A percentile compares a stretch with the other conserved stretches of the same genome.
Evolutionary conservation across 176 grass and related monocot species (phyloP).

Genomic region (Coix lacrymajobi): DNA sequence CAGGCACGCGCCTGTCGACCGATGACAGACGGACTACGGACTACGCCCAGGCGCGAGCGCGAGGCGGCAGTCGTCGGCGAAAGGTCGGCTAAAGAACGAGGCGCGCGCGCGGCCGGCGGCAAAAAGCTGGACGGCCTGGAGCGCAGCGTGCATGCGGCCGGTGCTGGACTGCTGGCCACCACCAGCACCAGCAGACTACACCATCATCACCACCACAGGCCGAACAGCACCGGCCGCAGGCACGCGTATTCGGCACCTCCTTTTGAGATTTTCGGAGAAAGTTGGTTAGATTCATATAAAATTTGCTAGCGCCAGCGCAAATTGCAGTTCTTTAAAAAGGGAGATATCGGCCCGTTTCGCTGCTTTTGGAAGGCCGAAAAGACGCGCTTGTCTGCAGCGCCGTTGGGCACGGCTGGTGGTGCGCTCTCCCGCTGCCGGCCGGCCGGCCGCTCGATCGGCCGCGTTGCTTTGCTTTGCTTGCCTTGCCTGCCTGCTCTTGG

Average conservation of each 20-base stretch:
- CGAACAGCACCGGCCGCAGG: background rate
- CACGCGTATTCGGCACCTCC: slow-evolving; percentile 19
- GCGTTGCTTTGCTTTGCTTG: background rate
- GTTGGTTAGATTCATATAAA: background rate
- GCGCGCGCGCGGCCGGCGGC: slow-evolving; percentile 1
- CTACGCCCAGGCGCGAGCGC: background rate
- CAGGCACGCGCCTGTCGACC: background rate
- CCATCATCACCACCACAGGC: slow-evolving; percentile 9
- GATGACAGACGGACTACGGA: background rate
- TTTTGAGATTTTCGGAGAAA: slow-evolving; percentile 20
- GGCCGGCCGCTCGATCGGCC: background rate
- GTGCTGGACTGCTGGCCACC: slow-evolving; percentile 13
- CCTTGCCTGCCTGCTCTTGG: background rate
- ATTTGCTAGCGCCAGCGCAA: background rate
- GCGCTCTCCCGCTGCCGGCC: background rate
- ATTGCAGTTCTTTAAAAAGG: background rate
- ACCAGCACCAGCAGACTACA: background rate
- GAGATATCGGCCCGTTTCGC: background rate
- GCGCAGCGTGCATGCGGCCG: slow-evolving; percentile 34
- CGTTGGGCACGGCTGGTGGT: background rate
- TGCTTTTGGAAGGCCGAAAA: slow-evolving; percentile 40
- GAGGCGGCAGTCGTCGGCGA: background rate
- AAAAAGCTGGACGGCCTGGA: slow-evolving; percentile 42
- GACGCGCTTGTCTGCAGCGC: slow-evolving; percentile 25
- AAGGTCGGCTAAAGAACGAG: background rate